A percentile compares a stretch with the other conserved stretches of the same genome.
Conservation (phyloP, 805 yeast genomes). For the Ogataea chonburiensis region DNA sequence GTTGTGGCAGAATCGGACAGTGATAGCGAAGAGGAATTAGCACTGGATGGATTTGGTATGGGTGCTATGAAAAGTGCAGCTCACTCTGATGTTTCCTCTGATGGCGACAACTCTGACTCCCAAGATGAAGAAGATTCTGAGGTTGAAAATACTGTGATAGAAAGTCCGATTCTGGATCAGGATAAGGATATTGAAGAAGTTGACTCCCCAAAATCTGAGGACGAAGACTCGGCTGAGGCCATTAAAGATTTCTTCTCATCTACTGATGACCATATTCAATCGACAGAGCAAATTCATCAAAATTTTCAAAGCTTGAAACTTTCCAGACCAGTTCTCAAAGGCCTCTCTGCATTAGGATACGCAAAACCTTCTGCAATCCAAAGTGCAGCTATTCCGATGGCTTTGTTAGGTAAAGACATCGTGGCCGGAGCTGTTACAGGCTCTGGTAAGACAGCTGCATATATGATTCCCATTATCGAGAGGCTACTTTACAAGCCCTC, state of each 20-base stretch:
- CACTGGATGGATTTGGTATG: conserved; percentile 43
- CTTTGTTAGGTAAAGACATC: conserved; percentile 89
- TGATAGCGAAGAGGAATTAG: conserved; percentile 40
- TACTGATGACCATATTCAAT: conserved; percentile 48
- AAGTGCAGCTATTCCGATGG: conserved; percentile 89
- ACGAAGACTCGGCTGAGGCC: conserved; percentile 76
- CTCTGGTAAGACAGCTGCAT: conserved; percentile 99
- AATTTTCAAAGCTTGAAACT: conserved; percentile 76
- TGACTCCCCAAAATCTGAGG: conserved; percentile 21
- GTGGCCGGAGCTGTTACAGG: conserved; percentile 99
- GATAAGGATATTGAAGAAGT: conserved; percentile 8
- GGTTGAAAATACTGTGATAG: conserved; percentile 34
- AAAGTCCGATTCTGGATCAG: conserved; percentile 34
- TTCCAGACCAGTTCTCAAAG: conserved; percentile 88
- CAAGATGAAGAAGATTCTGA: conserved; percentile 21
- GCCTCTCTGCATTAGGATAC: conserved; percentile 77
- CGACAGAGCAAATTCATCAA: conserved; percentile 46
- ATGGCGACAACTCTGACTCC: conserved; percentile 17
- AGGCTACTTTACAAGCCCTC: conserved; percentile 87
- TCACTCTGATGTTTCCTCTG: conserved; percentile 25
- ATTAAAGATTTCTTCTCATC: conserved; percentile 75
- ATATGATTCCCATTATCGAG: conserved; percentile 92
- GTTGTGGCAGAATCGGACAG: conserved; percentile 20
- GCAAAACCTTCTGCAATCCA: conserved; percentile 92
- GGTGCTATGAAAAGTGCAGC: conserved; percentile 30